phyloP scores from a whole-genome alignment of 495 filamentous ascomycete genomes.

The Penicillium lagena region DNA sequence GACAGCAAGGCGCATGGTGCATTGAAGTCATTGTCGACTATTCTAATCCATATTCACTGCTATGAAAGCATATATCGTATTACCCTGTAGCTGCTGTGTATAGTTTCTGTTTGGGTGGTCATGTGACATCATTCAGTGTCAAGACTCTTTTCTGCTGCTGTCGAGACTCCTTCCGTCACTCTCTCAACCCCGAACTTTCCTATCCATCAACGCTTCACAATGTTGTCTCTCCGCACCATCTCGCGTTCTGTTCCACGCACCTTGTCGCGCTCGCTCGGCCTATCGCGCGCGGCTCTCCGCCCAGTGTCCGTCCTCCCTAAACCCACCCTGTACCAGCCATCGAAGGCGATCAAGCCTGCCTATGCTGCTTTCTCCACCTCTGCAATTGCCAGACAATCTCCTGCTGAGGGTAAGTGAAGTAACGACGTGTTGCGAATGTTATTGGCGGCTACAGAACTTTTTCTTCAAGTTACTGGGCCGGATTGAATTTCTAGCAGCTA shows the following conservation, averaged over 20 bases:
- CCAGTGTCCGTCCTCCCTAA: conserved; percentile 41
- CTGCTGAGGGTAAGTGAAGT: conserved; percentile 47
- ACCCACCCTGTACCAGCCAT: conserved; percentile 39
- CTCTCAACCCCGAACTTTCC: too few relatives aligned
- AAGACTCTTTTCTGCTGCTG: conserved; percentile 8
- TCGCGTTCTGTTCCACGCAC: conserved; percentile 67
- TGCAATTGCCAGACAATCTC: conserved; percentile 45
- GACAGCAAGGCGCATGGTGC: conserved; percentile 2
- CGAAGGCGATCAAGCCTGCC: conserved; percentile 46
- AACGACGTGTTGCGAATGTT: not conserved
- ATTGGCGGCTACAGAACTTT: not conserved
- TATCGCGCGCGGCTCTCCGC: conserved; percentile 37
- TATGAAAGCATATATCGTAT: too few relatives aligned
- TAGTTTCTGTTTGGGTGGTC: too few relatives aligned
- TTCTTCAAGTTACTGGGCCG: not conserved
- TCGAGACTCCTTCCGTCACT: too few relatives aligned
- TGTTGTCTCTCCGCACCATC: conserved; percentile 70
- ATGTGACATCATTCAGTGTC: conserved; percentile 30
- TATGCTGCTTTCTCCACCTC: conserved; percentile 72
- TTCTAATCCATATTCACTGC: not conserved
- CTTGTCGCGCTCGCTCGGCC: conserved; percentile 48
- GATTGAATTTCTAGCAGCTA: not conserved
- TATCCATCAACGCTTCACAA: conserved; percentile 33
- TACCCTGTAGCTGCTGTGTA: too few relatives aligned
- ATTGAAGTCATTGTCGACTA: not conserved